phyloP scores from a whole-genome alignment of 345 rosid species.

The Luvunga scandens region DNA sequence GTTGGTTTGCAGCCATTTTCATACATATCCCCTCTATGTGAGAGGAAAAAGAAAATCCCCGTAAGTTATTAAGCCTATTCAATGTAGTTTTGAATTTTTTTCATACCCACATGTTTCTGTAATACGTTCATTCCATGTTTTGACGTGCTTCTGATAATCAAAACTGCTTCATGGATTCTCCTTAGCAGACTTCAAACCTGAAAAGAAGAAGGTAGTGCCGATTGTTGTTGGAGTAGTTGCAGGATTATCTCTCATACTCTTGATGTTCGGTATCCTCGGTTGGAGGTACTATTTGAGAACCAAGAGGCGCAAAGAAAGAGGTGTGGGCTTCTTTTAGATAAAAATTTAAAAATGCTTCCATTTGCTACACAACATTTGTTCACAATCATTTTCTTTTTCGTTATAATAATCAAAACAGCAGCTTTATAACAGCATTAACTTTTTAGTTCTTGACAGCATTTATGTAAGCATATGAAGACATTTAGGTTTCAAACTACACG shows the following conservation, averaged over 20 bases:
- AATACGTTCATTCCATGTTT: not conserved
- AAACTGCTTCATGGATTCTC: slow-evolving; percentile 9
- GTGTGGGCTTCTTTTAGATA: slow-evolving; percentile 11
- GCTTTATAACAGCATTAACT: not conserved
- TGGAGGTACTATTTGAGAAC: slow-evolving; percentile 29
- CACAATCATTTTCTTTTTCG: not conserved
- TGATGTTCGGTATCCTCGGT: slow-evolving; percentile 27
- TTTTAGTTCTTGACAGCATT: not conserved
- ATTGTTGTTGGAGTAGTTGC: slow-evolving; percentile 29
- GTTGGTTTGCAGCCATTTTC: not conserved
- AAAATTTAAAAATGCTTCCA: not conserved
- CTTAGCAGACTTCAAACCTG: slow-evolving; percentile 30
- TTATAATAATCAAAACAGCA: too few species aligned
- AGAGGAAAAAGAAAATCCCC: not conserved
- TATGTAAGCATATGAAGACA: not conserved
- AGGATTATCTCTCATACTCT: slow-evolving; percentile 22
- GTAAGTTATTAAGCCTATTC: not conserved
- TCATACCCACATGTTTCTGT: not conserved
- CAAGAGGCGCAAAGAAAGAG: slow-evolving; percentile 18
- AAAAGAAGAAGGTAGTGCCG: slow-evolving; percentile 17
- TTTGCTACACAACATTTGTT: not conserved
- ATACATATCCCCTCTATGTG: not conserved
- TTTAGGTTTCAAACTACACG: not conserved
- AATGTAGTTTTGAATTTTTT: not conserved
- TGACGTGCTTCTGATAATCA: not conserved